Percentiles rank a stretch among this genome's conserved stretches.
Conservation (phyloP, 2,329 filamentous ascomycete species). For the Fusarium coicis region DNA sequence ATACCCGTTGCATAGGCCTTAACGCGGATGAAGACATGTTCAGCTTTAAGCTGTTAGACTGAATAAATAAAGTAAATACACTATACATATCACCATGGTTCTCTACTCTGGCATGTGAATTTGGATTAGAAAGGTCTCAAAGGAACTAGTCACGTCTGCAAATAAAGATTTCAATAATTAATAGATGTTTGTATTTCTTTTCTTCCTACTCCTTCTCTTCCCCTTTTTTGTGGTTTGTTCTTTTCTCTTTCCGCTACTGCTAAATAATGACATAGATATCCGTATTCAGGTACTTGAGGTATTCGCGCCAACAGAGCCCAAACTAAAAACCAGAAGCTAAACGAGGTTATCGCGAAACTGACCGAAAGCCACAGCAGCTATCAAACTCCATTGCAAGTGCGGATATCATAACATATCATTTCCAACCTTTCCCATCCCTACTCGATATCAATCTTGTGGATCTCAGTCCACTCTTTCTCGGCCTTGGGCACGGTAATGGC, state of each 20-base stretch:
- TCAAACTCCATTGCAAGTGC: constrained; percentile 22
- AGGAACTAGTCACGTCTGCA: background rate
- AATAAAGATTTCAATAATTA: background rate
- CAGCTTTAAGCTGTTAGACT: constrained; percentile 35
- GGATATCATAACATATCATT: constrained; percentile 22
- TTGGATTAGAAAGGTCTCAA: background rate
- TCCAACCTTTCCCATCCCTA: constrained; percentile 43
- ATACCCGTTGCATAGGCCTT: constrained; percentile 51
- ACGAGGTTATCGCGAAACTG: background rate
- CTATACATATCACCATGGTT: background rate
- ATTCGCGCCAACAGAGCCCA: background rate
- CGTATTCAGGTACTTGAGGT: background rate
- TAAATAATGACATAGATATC: background rate
- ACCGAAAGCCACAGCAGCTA: constrained; percentile 5
- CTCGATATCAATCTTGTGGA: constrained; percentile 69
- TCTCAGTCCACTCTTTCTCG: constrained; percentile 73
- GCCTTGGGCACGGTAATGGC: constrained; percentile 81
- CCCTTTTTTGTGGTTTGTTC: background rate
- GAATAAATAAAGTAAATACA: constrained; percentile 28
- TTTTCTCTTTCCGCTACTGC: background rate
- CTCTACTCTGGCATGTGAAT: background rate
- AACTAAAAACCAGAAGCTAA: background rate
- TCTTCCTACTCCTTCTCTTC: background rate
- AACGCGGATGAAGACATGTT: constrained; percentile 44
- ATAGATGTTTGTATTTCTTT: background rate